Percentiles rank a stretch among this genome's conserved stretches.
phyloP scores from a whole-genome alignment of 768 basidiomycete species.

The Agrocybe pediades region DNA sequence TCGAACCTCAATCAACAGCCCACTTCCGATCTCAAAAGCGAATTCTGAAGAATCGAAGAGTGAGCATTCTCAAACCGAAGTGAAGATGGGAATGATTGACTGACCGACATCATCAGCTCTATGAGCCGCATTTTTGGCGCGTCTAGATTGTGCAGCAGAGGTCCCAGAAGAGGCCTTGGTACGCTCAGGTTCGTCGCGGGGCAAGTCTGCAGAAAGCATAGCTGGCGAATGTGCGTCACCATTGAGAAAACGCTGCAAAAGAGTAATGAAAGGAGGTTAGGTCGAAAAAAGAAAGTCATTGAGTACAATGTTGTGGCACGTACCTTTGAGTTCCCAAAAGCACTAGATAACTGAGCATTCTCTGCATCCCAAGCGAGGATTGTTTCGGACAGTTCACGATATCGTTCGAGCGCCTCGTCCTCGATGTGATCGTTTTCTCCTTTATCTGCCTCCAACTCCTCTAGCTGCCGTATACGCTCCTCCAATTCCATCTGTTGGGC shows the following conservation, averaged over 20 bases:
- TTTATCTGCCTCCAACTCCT: slow-evolving; percentile 68
- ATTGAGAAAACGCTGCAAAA: slow-evolving; percentile 41
- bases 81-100: slow-evolving; percentile 34
- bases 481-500: slow-evolving; percentile 93
- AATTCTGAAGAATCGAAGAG: slow-evolving; percentile 65
- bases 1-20: slow-evolving; percentile 87
- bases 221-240: slow-evolving; percentile 50
- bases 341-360: slow-evolving; percentile 73
- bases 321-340: slow-evolving; percentile 67
- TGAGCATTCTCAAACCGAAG: slow-evolving; percentile 11
- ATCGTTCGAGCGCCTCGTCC: slow-evolving; percentile 67
- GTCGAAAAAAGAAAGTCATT: background rate
- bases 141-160: slow-evolving; percentile 83
- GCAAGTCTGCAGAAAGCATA: slow-evolving; percentile 47
- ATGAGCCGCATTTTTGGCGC: slow-evolving; percentile 91
- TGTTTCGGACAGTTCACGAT: slow-evolving; percentile 76
- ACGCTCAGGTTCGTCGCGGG: slow-evolving; percentile 65
- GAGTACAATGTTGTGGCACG: slow-evolving; percentile 20
- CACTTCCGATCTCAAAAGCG: slow-evolving; percentile 96
- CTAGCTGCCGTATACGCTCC: slow-evolving; percentile 80
- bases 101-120: slow-evolving; percentile 86
- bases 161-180: slow-evolving; percentile 60
- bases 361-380: slow-evolving; percentile 77
- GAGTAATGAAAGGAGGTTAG: slow-evolving; percentile 1
- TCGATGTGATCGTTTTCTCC: slow-evolving; percentile 66